Base-by-base conservation (phyloP, 768 basidiomycete genomes). In the Postia placenta region DNA sequence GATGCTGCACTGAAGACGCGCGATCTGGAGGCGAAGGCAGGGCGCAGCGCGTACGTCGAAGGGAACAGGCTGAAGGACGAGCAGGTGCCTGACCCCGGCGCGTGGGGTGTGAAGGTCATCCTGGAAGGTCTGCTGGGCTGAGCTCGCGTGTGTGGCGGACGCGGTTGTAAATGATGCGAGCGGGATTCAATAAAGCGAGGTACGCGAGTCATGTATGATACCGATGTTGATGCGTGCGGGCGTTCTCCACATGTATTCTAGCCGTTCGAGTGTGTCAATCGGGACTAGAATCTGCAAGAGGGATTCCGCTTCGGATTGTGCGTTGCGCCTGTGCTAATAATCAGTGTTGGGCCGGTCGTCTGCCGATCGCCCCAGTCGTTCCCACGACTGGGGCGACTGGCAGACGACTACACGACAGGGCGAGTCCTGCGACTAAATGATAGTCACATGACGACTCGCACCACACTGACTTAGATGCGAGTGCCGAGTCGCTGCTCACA, bases 11-110 rank as follows among this genome's bases (percentile, higher is more conserved):
- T 87, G 54, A 69, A 66, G 43, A 96, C 93, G 4, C 83, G 72
- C 57, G 70, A 87, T 48, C 64, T 92, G 0, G 80, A 83, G 35
- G 92, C 93, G 1, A 92, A 85, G 68, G 92, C 87, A 2, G 93
- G 93, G 3, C 70, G 93, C 56, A 92, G 88, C 56, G 87, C 88
- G 2, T 97, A 97, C 67, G 79, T 95, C 33, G 87, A 85, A 53
- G 76, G 80, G 14, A 75, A 78, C 36, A 69, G 79, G 55, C 69
- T 94, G 47, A 79, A 69, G 62, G 67, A 74, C 47, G 73, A 85
- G 64, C 73, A 69, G 33, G 74, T 89, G 19, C 69, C 91, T 2
- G 92, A 97, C 68, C 92, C 92, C 0, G 93, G 93, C 30, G 93
- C 93, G 25, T 92, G 91, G 88, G 92, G 91, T 39, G 80, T 95